A percentile compares a stretch with the other conserved stretches of the same genome.
phyloP scores from a whole-genome alignment of 768 basidiomycete species.

The Phanerodontia chrysosporium region DNA sequence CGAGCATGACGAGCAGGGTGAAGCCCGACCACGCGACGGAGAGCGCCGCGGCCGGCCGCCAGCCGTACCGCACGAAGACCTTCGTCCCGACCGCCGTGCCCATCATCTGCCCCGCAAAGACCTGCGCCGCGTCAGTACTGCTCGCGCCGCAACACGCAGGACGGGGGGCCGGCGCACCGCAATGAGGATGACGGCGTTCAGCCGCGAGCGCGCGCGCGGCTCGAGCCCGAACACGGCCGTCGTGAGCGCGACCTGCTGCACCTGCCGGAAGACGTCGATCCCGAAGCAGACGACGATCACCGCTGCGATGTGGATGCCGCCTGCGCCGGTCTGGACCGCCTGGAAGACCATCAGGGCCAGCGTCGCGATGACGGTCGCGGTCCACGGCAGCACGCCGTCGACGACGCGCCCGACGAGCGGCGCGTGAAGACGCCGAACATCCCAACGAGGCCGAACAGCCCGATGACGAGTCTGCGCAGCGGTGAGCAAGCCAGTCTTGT shows the following conservation, averaged over 20 bases:
- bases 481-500: neutral
- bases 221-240: conserved; percentile 40
- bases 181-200: conserved; percentile 72
- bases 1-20: conserved; percentile 49
- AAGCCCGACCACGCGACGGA: conserved; percentile 52
- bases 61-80: conserved; percentile 64
- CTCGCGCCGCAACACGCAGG: neutral
- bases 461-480: conserved; percentile 32
- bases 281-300: conserved; percentile 66
- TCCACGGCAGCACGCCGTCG: conserved; percentile 71
- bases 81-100: conserved; percentile 70
- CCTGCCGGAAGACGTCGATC: conserved; percentile 63
- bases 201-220: conserved; percentile 35
- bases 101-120: conserved; percentile 75
- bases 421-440: conserved; percentile 55
- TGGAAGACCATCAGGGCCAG: conserved; percentile 45
- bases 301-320: conserved; percentile 61
- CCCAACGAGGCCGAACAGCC: conserved; percentile 43
- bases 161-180: conserved; percentile 36
- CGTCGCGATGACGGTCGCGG: conserved; percentile 56
- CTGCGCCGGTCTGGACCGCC: conserved; percentile 60
- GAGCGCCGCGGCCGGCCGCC: conserved; percentile 59
- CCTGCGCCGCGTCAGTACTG: conserved; percentile 12
- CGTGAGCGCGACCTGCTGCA: conserved; percentile 59
- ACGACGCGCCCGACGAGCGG: conserved; percentile 64